Percentiles rank a stretch among this genome's conserved stretches.
Evolutionary conservation across 495 filamentous ascomycete species (phyloP).

Genomic region (Jackrogersella minutella): DNA sequence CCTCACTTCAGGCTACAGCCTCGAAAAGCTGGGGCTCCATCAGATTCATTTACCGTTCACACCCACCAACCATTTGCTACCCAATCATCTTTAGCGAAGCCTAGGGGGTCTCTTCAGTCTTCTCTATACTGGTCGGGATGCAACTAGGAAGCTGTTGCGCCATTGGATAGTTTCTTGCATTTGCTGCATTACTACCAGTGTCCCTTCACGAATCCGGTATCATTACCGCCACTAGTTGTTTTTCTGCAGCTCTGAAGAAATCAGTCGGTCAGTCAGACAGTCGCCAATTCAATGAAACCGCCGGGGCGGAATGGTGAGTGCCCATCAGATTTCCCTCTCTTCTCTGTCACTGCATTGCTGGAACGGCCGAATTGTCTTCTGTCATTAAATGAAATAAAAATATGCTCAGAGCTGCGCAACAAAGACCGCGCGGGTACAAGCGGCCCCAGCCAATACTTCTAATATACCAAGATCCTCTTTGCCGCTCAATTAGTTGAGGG

Average conservation of each 20-base stretch:
- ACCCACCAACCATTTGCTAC: conserved; percentile 1
- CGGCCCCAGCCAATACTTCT: conserved; percentile 17
- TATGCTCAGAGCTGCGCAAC: conserved; percentile 5
- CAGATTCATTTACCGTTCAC: conserved; percentile 38
- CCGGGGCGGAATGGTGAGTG: conserved; percentile 31
- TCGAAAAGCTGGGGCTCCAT: conserved; percentile 41
- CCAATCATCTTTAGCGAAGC: conserved; percentile 36
- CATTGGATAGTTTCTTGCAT: conserved; percentile 38
- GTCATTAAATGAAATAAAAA: conserved; percentile 13
- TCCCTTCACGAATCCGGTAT: conserved; percentile 38
- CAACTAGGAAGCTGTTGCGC: conserved; percentile 21
- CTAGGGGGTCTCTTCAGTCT: conserved; percentile 19
- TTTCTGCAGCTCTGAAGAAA: conserved; percentile 35
- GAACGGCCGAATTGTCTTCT: conserved; percentile 4
- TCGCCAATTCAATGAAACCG: conserved; percentile 36
- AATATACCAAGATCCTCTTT: conserved; percentile 22
- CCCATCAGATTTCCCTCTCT: conserved; percentile 10
- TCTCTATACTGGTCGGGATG: conserved; percentile 32
- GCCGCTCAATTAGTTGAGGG: conserved; percentile 31
- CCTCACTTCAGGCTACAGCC: conserved; percentile 43
- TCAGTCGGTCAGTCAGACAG: conserved; percentile 30
- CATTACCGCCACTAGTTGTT: conserved; percentile 39
- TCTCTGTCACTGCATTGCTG: conserved; percentile 1
- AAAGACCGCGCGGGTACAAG: conserved; percentile 28
- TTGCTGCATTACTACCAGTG: conserved; percentile 35